A percentile compares a stretch with the other conserved stretches of the same genome.
phyloP scores from a whole-genome alignment of 805 yeast species.

The Lachancea fermentati region DNA sequence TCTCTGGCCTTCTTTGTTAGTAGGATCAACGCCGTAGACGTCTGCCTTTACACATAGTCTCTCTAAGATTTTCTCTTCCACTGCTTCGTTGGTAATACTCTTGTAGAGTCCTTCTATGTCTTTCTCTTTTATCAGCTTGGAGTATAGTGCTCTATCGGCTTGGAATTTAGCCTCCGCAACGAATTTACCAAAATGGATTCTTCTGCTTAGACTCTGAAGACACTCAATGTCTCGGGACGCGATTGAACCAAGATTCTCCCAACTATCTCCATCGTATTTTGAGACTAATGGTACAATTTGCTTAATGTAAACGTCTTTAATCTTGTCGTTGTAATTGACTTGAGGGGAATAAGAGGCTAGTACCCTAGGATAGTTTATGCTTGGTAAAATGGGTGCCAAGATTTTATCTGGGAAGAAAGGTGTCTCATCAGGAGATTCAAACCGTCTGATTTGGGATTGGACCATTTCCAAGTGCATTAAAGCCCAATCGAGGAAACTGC shows the following conservation, averaged over 20 bases:
- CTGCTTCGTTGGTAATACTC: conserved; percentile 81
- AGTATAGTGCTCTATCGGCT: conserved; percentile 57
- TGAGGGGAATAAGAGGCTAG: conserved; percentile 71
- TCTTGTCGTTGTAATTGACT: conserved; percentile 67
- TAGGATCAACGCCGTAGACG: conserved; percentile 85
- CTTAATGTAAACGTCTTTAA: conserved; percentile 60
- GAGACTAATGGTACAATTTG: conserved; percentile 73
- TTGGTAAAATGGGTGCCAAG: conserved; percentile 68
- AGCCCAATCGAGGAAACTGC: conserved; percentile 85
- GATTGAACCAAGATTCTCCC: conserved; percentile 84
- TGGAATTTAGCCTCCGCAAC: conserved; percentile 94
- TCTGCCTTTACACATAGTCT: conserved; percentile 76
- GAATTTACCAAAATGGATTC: conserved; percentile 95
- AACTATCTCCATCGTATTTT: conserved; percentile 62
- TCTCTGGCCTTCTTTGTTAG: conserved; percentile 63
- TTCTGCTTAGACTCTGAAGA: conserved; percentile 79
- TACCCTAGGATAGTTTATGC: conserved; percentile 69
- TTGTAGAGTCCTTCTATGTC: conserved; percentile 71
- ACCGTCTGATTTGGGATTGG: conserved; percentile 80
- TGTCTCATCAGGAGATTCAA: conserved; percentile 89
- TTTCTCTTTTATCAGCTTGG: conserved; percentile 53
- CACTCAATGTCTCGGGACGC: conserved; percentile 80
- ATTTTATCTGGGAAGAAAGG: conserved; percentile 77
- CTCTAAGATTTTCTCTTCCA: conserved; percentile 76
- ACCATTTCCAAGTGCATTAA: conserved; percentile 66